Percentiles rank a stretch among this genome's conserved stretches.
phyloP scores from a whole-genome alignment of 495 filamentous ascomycete genomes.

The Saxophila tyrrhenica region DNA sequence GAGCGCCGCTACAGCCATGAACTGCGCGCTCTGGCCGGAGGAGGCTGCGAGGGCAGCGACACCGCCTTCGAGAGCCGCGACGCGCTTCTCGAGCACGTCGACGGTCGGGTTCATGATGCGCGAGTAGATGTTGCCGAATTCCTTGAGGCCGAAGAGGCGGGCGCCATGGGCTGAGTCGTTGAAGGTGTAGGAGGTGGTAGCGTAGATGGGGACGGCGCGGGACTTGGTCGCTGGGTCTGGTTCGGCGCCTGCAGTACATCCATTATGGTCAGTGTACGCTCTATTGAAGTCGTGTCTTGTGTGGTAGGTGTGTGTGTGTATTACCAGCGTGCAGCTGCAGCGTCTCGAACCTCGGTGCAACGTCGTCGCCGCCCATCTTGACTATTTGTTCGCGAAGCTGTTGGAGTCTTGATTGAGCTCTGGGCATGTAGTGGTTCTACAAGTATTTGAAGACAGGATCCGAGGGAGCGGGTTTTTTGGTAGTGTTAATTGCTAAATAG shows the following conservation, averaged over 20 bases:
- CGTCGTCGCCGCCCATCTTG: constrained; percentile 20
- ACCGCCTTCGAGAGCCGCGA: constrained; percentile 91
- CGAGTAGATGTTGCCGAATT: constrained; percentile 97
- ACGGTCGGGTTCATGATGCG: constrained; percentile 98
- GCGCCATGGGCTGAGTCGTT: constrained; percentile 96
- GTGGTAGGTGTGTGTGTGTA: constrained; percentile 22
- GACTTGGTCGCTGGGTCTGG: constrained; percentile 79
- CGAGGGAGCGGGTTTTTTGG: background rate
- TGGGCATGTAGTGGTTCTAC: constrained; percentile 7
- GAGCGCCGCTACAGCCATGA: constrained; percentile 80
- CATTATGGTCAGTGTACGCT: background rate
- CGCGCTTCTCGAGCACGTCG: constrained; percentile 95
- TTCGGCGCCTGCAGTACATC: constrained; percentile 48
- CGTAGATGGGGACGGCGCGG: constrained; percentile 92
- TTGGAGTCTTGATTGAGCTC: constrained; percentile 11
- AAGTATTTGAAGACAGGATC: background rate
- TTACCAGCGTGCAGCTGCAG: constrained; percentile 96
- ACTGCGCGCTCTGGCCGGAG: constrained; percentile 90
- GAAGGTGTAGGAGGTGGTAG: constrained; percentile 84
- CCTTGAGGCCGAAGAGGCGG: constrained; percentile 91
- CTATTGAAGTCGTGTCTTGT: background rate
- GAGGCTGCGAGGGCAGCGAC: constrained; percentile 80
- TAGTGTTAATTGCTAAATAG: background rate
- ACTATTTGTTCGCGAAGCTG: constrained; percentile 19
- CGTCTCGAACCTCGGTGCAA: constrained; percentile 61